phyloP scores from a whole-genome alignment of 345 rosid species.

The Citrus trifoliata region DNA sequence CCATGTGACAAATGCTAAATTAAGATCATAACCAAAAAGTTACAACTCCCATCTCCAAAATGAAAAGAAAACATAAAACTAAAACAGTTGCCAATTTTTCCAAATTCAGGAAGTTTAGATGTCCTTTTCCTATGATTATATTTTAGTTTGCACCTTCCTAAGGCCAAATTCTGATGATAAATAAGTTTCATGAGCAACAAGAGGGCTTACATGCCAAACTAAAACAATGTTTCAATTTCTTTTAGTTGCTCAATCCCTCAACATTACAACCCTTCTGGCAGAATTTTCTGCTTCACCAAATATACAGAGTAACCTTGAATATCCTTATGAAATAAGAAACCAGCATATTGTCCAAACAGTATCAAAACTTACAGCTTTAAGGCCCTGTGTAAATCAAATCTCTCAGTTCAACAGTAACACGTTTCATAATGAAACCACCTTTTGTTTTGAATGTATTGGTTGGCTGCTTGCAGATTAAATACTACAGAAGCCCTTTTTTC shows the following conservation, averaged over 20 bases:
- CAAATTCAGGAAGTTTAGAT: background rate
- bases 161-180: background rate
- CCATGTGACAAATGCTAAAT: background rate
- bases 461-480: background rate
- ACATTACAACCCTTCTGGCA: background rate
- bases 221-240: background rate
- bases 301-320: background rate
- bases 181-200: background rate
- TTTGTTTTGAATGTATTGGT: background rate
- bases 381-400: background rate
- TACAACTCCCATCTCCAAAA: background rate
- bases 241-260: background rate
- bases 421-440: background rate
- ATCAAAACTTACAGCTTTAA: background rate
- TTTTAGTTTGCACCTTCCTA: background rate
- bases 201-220: background rate
- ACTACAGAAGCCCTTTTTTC: background rate
- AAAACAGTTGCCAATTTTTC: background rate
- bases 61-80: background rate
- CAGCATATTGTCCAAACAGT: background rate
- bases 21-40: background rate
- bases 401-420: background rate
- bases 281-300: background rate
- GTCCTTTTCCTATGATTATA: background rate
- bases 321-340: background rate